phyloP scores from a whole-genome alignment of 768 basidiomycete genomes.

The Artomyces pyxidatus region DNA sequence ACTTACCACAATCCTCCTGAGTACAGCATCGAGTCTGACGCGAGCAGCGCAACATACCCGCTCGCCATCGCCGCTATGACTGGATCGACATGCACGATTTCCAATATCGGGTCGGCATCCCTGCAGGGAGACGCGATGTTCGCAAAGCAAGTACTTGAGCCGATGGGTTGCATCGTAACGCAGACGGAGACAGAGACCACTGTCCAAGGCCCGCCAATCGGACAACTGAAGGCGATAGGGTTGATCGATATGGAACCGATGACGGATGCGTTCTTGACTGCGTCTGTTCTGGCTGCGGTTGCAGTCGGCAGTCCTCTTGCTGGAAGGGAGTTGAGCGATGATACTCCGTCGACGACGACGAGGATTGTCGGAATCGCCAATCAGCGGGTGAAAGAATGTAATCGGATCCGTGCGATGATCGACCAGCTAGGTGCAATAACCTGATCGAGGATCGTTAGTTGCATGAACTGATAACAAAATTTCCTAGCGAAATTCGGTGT shows the following conservation, averaged over 20 bases:
- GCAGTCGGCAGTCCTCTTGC: constrained; percentile 37
- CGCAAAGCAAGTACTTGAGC: constrained; percentile 85
- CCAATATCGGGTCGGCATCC: constrained; percentile 83
- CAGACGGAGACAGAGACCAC: constrained; percentile 89
- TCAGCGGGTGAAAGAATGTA: constrained; percentile 97
- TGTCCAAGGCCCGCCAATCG: constrained; percentile 81
- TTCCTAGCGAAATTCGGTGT: constrained; percentile 86
- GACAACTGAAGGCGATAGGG: constrained; percentile 74
- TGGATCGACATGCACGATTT: constrained; percentile 90
- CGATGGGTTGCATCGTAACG: constrained; percentile 88
- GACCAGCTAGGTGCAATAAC: constrained; percentile 87
- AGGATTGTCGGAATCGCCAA: constrained; percentile 94
- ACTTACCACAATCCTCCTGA: constrained; percentile 67
- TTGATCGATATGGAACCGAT: constrained; percentile 98
- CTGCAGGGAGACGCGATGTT: constrained; percentile 98
- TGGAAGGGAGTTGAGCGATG: constrained; percentile 37
- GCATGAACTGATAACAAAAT: neutral
- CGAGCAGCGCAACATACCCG: constrained; percentile 93
- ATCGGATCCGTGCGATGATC: constrained; percentile 94
- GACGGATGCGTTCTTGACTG: constrained; percentile 99
- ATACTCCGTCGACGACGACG: constrained; percentile 37
- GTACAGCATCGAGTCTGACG: constrained; percentile 94
- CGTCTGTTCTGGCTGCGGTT: constrained; percentile 86
- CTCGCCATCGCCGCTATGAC: constrained; percentile 96
- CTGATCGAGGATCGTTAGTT: too few species aligned